Evolutionary conservation across 345 rosid species (phyloP).

Genomic region (Syzygium aqueum): DNA sequence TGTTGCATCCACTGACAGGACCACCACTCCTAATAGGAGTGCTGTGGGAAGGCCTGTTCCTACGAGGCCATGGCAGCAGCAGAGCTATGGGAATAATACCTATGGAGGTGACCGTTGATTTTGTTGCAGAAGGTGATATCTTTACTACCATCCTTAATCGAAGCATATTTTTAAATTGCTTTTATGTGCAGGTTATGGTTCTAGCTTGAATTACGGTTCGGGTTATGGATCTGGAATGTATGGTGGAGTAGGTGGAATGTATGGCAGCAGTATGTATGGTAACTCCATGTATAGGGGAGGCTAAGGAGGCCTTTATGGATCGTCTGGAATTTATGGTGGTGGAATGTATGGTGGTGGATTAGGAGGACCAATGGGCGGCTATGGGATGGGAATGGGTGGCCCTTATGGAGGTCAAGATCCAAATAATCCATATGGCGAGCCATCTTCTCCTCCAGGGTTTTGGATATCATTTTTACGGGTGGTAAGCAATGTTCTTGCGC

Average conservation of each 20-base stretch:
- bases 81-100: conserved; percentile 37
- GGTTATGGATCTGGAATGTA: conserved; percentile 62
- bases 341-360: conserved; percentile 20
- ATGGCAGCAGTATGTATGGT: conserved; percentile 65
- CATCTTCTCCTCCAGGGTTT: conserved; percentile 86
- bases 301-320: conserved; percentile 41
- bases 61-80: conserved; percentile 86
- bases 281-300: conserved; percentile 72
- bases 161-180: not conserved
- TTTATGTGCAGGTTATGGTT: conserved; percentile 48
- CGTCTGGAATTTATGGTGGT: no score
- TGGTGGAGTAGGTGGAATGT: conserved; percentile 41
- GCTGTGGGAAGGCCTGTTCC: conserved; percentile 74
- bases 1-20: conserved; percentile 35
- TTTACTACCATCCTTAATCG: not conserved
- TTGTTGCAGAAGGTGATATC: not conserved
- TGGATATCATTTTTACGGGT: conserved; percentile 90
- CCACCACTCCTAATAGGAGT: conserved; percentile 32
- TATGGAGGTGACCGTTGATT: conserved; percentile 37
- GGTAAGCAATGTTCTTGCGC: conserved; percentile 27
- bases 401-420: conserved; percentile 87
- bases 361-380: not conserved
- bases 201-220: conserved; percentile 50
- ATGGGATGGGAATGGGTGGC: conserved; percentile 20
- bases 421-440: conserved; percentile 64